phyloP scores from a whole-genome alignment of 345 rosid species.

The Carallia brachiata region DNA sequence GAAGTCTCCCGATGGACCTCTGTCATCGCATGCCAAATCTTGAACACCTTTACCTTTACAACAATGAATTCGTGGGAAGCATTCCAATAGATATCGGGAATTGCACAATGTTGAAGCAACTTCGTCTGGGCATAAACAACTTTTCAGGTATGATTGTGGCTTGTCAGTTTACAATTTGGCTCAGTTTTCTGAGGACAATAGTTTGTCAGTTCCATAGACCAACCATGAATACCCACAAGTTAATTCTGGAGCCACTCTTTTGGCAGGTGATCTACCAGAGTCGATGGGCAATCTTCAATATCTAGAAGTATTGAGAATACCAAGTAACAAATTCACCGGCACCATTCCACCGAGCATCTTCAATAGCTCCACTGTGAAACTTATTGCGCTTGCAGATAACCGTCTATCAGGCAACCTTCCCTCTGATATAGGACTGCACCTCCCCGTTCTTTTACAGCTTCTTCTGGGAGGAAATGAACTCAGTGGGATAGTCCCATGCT shows the following conservation, averaged over 20 bases:
- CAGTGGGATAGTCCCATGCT: background rate
- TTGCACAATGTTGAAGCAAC: background rate
- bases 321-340: background rate
- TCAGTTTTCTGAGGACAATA: too few relatives aligned
- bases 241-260: background rate
- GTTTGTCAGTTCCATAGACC: too few relatives aligned
- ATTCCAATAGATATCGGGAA: background rate
- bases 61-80: background rate
- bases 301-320: background rate
- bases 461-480: background rate
- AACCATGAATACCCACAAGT: too few relatives aligned
- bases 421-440: background rate
- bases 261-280: background rate
- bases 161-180: too few relatives aligned
- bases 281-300: background rate
- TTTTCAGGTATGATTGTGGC: background rate
- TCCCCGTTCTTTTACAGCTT: background rate
- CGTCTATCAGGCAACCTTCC: background rate
- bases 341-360: background rate
- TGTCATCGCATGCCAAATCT: background rate
- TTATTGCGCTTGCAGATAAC: background rate
- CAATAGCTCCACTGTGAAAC: background rate
- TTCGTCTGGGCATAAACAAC: background rate
- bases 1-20: slow-evolving; percentile 4
- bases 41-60: background rate